Base-by-base conservation (phyloP, 164 flowering plant species). In the Magnolia changhungtana region DNA sequence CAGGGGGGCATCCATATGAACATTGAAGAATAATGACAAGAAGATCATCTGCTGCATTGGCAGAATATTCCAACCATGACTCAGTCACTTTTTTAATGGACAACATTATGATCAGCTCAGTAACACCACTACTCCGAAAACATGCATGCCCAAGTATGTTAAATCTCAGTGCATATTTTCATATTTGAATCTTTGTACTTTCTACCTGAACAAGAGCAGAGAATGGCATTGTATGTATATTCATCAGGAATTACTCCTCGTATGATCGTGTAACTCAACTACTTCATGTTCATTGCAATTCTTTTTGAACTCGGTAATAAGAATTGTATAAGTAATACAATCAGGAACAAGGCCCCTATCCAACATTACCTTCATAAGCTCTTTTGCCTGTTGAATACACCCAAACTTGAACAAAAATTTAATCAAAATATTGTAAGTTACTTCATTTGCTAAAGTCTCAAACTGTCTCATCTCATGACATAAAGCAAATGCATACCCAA, bases 231-330 rank as follows among this genome's bases (percentile, higher is more conserved):
- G 4, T 37, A 37, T 37, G 45, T 37, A 37, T 66, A 74, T 3
- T 10, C 37, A 71, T 86, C 84, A 75, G 87, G 86, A 72, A 66
- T 67, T 2, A 86, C 87, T 74, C 90, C 87, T 2, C 69, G 86
- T 79, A 55, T 74, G 73, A 50, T 84, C 90, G 67, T 87, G 90
- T 82, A 87, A 68, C 50, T 79, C 79, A 55, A 84, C 52, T 24
- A 83, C 84, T 78, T 87, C 83, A 37, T 81, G 76, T 23, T 80
- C 78, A 78, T 78, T 69, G 73, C 79, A 72, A 29, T 71, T 82
- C 72, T 83, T 85, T 7, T 69, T 63, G n/a, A 75, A 72, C 65
- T 55, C 73, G 21, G 86, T 83, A 64, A 87, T 71, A 18, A 87
- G 83, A 51, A 79, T 84, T 1, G 88, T 86, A 80, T 84, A 86